A percentile compares a stretch with the other conserved stretches of the same genome.
Conservation (phyloP, 768 basidiomycete species). For the Mycena venus region DNA sequence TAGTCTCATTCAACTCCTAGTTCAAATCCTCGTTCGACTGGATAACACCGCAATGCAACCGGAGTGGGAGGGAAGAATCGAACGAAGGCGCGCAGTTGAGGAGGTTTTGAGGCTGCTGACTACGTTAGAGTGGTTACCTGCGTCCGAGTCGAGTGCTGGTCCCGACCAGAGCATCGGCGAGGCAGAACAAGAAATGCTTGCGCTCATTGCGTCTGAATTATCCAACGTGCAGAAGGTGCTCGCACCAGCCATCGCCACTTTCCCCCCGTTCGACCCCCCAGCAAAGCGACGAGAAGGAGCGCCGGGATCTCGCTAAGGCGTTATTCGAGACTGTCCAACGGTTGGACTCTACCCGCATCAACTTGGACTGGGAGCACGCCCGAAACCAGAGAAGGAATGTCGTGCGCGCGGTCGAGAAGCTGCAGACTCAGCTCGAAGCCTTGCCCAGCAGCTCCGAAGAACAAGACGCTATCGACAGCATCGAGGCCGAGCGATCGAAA, state of each 20-base stretch:
- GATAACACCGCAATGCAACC: constrained; percentile 1
- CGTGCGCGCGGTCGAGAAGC: background rate
- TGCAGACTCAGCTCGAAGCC: constrained; percentile 9
- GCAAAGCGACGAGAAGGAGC: constrained; percentile 4
- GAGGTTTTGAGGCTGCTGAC: constrained; percentile 16
- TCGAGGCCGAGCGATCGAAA: constrained; percentile 12
- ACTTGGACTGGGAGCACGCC: constrained; percentile 21
- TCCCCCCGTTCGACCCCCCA: constrained; percentile 18
- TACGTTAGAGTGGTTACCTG: constrained; percentile 9
- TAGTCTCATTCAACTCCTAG: background rate
- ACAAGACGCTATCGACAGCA: constrained; percentile 3
- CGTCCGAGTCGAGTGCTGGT: background rate
- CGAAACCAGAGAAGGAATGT: background rate
- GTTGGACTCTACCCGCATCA: constrained; percentile 4
- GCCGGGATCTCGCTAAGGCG: background rate
- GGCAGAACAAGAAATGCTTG: constrained; percentile 17
- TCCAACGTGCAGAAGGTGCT: constrained; percentile 12
- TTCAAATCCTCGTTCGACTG: constrained; percentile 10
- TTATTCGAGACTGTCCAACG: constrained; percentile 23
- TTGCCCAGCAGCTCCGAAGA: constrained; percentile 21
- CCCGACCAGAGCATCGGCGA: background rate
- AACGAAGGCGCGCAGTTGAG: constrained; percentile 6
- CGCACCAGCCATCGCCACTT: constrained; percentile 24
- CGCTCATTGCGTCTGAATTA: constrained; percentile 8
- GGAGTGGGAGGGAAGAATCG: background rate